Evolutionary conservation across 768 basidiomycete species (phyloP).

Genomic region (Mycena venus): DNA sequence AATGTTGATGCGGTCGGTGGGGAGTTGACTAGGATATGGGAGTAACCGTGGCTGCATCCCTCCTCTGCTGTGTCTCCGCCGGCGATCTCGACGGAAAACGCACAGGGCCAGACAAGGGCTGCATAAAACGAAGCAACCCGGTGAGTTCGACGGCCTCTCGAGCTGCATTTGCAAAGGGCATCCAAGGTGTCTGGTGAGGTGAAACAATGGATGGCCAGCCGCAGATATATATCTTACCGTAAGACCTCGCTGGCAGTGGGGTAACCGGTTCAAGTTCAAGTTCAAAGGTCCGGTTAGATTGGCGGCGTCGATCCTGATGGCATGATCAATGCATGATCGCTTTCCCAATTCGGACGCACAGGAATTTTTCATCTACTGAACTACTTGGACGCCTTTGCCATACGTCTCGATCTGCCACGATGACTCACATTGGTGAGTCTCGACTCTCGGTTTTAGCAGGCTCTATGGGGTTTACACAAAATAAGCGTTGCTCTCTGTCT

Average conservation of each 20-base stretch:
- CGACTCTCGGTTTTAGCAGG: neutral
- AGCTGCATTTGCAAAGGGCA: neutral
- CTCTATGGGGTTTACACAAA: neutral
- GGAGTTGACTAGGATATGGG: neutral
- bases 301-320: too few species aligned
- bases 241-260: too few species aligned
- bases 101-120: neutral
- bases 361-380: too few species aligned
- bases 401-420: neutral
- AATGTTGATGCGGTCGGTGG: constrained; percentile 2
- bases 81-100: neutral
- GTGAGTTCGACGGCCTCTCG: neutral
- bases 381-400: too few species aligned
- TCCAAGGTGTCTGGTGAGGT: too few species aligned
- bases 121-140: neutral
- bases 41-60: neutral
- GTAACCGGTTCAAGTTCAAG: too few species aligned
- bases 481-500: constrained; percentile 92
- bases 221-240: too few species aligned
- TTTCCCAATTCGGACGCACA: too few species aligned
- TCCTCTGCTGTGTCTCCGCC: neutral
- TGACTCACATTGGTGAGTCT: constrained; percentile 38
- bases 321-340: too few species aligned
- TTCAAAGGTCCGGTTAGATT: too few species aligned
- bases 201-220: too few species aligned